phyloP scores from a whole-genome alignment of 2,329 filamentous ascomycete species.

The Hymenoscyphus occultus region DNA sequence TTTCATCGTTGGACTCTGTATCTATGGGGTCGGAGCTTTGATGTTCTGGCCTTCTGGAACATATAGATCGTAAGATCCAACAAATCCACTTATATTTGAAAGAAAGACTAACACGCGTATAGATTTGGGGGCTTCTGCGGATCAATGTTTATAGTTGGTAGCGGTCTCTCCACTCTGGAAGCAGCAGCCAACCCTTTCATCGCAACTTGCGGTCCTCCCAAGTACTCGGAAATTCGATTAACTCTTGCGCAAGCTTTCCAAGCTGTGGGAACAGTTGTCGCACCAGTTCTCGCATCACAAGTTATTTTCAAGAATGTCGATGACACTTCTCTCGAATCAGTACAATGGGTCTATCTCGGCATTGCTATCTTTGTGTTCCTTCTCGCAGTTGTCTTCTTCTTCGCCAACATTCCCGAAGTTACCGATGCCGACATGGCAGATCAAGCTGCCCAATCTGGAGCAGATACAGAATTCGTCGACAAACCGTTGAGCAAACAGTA shows the following conservation, averaged over 20 bases:
- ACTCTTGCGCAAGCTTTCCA: conserved; percentile 74
- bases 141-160: conserved; percentile 64
- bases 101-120: neutral
- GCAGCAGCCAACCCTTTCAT: conserved; percentile 75
- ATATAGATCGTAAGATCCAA: conserved; percentile 26
- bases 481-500: conserved; percentile 38
- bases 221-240: conserved; percentile 71
- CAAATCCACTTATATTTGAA: neutral
- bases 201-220: conserved; percentile 67
- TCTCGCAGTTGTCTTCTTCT: conserved; percentile 65
- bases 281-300: conserved; percentile 66
- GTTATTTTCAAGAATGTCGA: conserved; percentile 62
- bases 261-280: conserved; percentile 69
- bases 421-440: conserved; percentile 51
- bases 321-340: conserved; percentile 56
- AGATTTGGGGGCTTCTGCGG: conserved; percentile 32
- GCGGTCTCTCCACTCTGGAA: conserved; percentile 72
- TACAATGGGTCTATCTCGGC: conserved; percentile 81
- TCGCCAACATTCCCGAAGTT: conserved; percentile 60
- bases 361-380: conserved; percentile 72
- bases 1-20: conserved; percentile 71
- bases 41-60: conserved; percentile 82
- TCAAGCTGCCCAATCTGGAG: conserved; percentile 35
- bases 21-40: conserved; percentile 72
- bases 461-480: conserved; percentile 24